Base-by-base conservation (phyloP, 1,284 basidiomycete species). In the Ceratobasidium sp. region DNA sequence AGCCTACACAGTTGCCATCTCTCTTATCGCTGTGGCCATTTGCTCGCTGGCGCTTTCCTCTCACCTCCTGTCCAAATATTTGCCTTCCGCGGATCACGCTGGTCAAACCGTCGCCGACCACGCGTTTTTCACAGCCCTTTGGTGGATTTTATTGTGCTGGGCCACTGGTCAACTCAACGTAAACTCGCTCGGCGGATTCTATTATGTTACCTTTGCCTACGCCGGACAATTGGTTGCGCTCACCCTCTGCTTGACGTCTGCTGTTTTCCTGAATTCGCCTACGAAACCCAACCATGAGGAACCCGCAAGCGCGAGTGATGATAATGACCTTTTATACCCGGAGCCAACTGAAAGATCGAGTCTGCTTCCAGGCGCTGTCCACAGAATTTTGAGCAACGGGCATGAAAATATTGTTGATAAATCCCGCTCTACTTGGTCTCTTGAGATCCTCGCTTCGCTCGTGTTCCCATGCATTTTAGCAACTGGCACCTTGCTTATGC, bases 171-270 rank as follows among this genome's bases (percentile, higher is more conserved):
- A 82, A 1, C 80, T 87, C 32, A 82, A 81, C 21, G 81, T 81
- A 3, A 76, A 80, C 1, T 77, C 83, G 6, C 76, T 89, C 18
- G 88, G 87, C 0, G 84, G 86, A 0, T 79, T 85, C 9, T 91
- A 90, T 77, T 81, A 86, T 61, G 75, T 88, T 41, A 87, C 85
- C 0, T 83, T 82, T 6, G 89, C 88, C 84, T 86, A 91, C 72
- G 78, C 79, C 0, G 83, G 83, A 9, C 79, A 85, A 3, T 83
- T 87, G 52, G 67, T 87, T 0, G 87, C 84, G 2, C 83, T 85
- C 70, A 71, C 84, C 0, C 72, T 87, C 4, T 84, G 82, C 0
- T 78, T 82, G 9, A 64, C 84, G 1, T 85, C 89, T 21, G 45
- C 72, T 60, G 55, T 71, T 23, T 61, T 46, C 26, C 46, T 70